Base-by-base conservation (phyloP, 257 asterid species). In the Gynochthodes officinalis region DNA sequence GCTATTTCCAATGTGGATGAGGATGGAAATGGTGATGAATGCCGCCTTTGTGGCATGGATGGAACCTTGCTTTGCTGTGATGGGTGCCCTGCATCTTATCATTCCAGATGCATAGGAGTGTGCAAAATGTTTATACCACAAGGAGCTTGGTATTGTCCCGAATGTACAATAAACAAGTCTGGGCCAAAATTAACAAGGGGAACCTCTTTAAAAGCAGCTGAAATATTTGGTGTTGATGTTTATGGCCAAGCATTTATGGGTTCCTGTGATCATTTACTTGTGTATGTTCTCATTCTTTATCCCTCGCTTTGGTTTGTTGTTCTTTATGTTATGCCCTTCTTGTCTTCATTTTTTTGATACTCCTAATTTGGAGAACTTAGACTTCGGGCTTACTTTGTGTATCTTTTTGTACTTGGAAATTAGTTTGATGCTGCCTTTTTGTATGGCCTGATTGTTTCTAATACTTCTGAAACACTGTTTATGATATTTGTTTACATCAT, bases 41-140 rank as follows among this genome's bases (percentile, higher is more conserved):
- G 97, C 60, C 88, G 87, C 74, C 90, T 91, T 73, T 89, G 97
- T 77, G 91, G 97, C 74, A 91, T 91, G 97, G 97, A 91, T 59
- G 97, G 97, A 52, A 76, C 81, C 35, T 78, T 91, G 79, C 84
- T 91, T 73, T 91, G 97, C 72, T 91, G 97, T 77, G 96, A 91
- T 77, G 96, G 97, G 53, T 91, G 97, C 76, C 97, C 96, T 0
- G 84, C 90, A 52, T 85, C 91, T 69, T 91, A 83, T 82, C 97
- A 91, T 79, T 72, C 92, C 52, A 86, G 96, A 81, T 91, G 97
- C 84, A 73, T 91, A 76, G 97, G 97, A 33, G 82, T 91, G 84
- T 78, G 75, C 86, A 91, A 89, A 81, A 71, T 78, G 91, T 78
- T 78, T 78, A 82, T 86, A 81, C 85, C 95, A 7, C 85, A 82